Evolutionary conservation across 1,284 basidiomycete genomes (phyloP).

Genomic region (Clitocybe nebularis): DNA sequence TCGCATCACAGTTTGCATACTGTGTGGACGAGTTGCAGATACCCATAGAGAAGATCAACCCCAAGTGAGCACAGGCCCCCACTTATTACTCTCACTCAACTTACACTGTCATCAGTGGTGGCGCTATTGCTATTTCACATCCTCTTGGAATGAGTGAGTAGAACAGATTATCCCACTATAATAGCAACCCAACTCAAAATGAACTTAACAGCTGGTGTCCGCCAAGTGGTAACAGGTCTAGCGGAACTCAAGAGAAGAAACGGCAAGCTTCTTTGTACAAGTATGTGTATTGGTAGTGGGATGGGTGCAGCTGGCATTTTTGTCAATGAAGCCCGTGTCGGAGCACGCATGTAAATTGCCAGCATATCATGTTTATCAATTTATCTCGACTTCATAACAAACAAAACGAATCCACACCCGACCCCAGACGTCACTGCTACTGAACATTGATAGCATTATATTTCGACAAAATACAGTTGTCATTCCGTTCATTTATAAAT

Average conservation of each 20-base stretch:
- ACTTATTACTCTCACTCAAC: slow-evolving; percentile 1
- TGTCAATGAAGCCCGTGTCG: slow-evolving; percentile 60
- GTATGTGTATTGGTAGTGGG: slow-evolving; percentile 88
- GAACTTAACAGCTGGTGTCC: slow-evolving; percentile 58
- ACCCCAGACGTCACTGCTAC: no score
- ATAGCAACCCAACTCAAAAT: slow-evolving; percentile 8
- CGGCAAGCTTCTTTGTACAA: slow-evolving; percentile 68
- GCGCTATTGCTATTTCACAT: slow-evolving; percentile 83
- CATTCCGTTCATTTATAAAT: background rate
- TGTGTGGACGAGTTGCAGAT: slow-evolving; percentile 79
- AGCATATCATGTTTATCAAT: no score
- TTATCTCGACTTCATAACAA: no score
- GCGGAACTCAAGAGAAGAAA: slow-evolving; percentile 71
- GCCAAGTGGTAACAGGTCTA: slow-evolving; percentile 84
- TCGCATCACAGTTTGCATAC: slow-evolving; percentile 76
- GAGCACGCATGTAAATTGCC: no score
- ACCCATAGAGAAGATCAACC: slow-evolving; percentile 83
- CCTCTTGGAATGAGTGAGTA: slow-evolving; percentile 79
- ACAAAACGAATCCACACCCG: no score
- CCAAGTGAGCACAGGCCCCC: slow-evolving; percentile 50
- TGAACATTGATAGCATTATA: no score
- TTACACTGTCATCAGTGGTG: slow-evolving; percentile 50
- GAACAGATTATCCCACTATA: no score
- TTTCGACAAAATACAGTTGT: background rate
- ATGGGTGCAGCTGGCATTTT: slow-evolving; percentile 87